Conservation (phyloP, 495 filamentous ascomycete species). For the Glonium stellatum region DNA sequence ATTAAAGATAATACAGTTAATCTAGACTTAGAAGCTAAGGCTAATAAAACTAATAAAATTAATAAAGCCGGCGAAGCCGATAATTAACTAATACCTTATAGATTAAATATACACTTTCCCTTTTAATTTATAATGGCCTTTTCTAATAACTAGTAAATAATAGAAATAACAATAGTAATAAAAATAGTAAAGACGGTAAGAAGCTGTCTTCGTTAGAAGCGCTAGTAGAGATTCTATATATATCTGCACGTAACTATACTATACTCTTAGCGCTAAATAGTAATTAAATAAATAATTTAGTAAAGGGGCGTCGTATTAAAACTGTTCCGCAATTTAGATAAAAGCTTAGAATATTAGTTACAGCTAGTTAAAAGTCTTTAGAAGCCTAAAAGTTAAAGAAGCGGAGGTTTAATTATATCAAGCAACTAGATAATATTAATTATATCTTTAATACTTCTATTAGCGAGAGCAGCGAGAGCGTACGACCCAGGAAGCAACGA, state of each 20-base stretch:
- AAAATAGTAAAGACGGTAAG: too few relatives aligned
- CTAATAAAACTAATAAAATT: not conserved
- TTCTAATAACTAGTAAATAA: too few relatives aligned
- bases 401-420: not conserved
- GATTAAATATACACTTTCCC: not conserved
- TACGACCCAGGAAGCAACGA: not conserved
- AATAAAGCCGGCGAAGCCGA: not conserved
- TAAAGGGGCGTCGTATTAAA: not conserved
- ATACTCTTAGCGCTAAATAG: not conserved
- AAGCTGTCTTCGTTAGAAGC: too few relatives aligned
- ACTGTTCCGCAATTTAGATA: not conserved
- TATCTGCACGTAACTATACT: not conserved
- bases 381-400: too few relatives aligned
- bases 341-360: too few relatives aligned
- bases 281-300: not conserved
- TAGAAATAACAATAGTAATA: too few relatives aligned
- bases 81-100: not conserved
- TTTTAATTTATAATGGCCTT: too few relatives aligned
- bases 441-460: not conserved
- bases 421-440: not conserved
- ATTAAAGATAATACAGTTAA: too few relatives aligned
- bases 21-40: not conserved
- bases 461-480: not conserved
- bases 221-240: too few relatives aligned
- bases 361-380: too few relatives aligned